These are phyloP conservation scores for Soucietia sequanensis DNA, from an alignment of 805 yeast species.

Conservation along the genomic window DNA sequence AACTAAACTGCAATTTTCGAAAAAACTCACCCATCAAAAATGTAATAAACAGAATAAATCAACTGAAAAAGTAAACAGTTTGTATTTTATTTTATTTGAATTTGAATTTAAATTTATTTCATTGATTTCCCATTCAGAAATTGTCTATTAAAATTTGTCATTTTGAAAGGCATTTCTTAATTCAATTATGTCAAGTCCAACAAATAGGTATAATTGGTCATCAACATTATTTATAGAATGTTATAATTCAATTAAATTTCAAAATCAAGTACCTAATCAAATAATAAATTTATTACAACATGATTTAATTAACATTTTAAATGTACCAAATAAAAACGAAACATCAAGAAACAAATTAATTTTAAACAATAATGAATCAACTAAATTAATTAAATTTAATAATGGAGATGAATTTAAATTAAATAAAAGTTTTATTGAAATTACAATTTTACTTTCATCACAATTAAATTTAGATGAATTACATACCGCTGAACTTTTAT, in stretches of 20 bases:
- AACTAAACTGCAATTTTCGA: too few relatives aligned
- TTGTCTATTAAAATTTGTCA: too few relatives aligned
- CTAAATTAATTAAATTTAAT: slow-evolving; percentile 41
- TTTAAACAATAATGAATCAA: slow-evolving; percentile 12
- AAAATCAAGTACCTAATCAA: slow-evolving; percentile 18
- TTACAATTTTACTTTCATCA: slow-evolving; percentile 57
- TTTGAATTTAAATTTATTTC: too few relatives aligned
- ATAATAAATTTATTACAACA: slow-evolving; percentile 31
- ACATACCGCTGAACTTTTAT: slow-evolving; percentile 67
- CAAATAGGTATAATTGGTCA: slow-evolving; percentile 34
- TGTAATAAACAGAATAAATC: too few relatives aligned
- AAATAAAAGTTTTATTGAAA: slow-evolving; percentile 62
- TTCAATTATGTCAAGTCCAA: background rate
- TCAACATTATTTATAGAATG: slow-evolving; percentile 40
- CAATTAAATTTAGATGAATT: slow-evolving; percentile 65
- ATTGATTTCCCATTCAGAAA: too few relatives aligned
- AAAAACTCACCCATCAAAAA: too few relatives aligned
- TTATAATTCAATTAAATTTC: slow-evolving; percentile 43
- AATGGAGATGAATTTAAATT: slow-evolving; percentile 60
- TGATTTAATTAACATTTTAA: slow-evolving; percentile 46
- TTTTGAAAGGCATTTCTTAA: too few relatives aligned
- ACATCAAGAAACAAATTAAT: slow-evolving; percentile 48
- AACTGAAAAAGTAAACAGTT: too few relatives aligned
- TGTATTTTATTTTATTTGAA: too few relatives aligned
- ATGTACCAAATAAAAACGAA: slow-evolving; percentile 44